A percentile compares a stretch with the other conserved stretches of the same genome.
These are phyloP conservation scores for Alternaria consortialis DNA, from an alignment of 2,329 filamentous ascomycete genomes.

Conservation along the genomic window DNA sequence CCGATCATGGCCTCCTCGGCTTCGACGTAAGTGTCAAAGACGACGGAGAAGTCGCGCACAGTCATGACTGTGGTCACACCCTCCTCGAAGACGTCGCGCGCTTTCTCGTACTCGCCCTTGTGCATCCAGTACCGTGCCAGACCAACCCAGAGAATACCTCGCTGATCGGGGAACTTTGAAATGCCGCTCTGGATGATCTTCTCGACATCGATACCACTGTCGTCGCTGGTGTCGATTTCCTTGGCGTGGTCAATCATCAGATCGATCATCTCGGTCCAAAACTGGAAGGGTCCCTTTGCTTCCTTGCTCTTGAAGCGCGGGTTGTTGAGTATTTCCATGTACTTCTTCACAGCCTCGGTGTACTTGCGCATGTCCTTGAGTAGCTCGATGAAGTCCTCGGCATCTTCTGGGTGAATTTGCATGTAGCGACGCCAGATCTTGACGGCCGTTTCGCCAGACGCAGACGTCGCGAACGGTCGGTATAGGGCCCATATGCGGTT, in stretches of 20 bases:
- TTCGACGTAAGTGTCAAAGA: slow-evolving; percentile 96
- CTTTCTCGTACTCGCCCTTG: slow-evolving; percentile 88
- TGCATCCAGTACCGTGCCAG: slow-evolving; percentile 97
- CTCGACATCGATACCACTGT: slow-evolving; percentile 88
- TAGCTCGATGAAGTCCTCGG: slow-evolving; percentile 93
- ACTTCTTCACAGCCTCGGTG: slow-evolving; percentile 89
- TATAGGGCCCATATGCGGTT: slow-evolving; percentile 95
- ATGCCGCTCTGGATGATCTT: slow-evolving; percentile 93
- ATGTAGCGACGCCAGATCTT: slow-evolving; percentile 96
- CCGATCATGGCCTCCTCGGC: slow-evolving; percentile 97
- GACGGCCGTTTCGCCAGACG: slow-evolving; percentile 87
- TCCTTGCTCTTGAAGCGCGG: slow-evolving; percentile 90
- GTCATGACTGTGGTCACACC: slow-evolving; percentile 99
- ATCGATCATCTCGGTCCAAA: slow-evolving; percentile 98
- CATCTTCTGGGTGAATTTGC: slow-evolving; percentile 94
- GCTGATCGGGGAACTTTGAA: slow-evolving; percentile 87
- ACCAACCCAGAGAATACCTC: slow-evolving; percentile 93
- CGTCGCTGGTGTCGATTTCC: slow-evolving; percentile 81
- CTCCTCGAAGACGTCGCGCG: slow-evolving; percentile 93
- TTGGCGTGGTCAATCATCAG: slow-evolving; percentile 89
- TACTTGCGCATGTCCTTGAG: slow-evolving; percentile 82
- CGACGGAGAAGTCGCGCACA: slow-evolving; percentile 92
- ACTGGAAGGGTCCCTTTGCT: slow-evolving; percentile 92
- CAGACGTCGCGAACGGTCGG: slow-evolving; percentile 88
- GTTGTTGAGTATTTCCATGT: slow-evolving; percentile 92